Evolutionary conservation across 345 rosid genomes (phyloP), one percentile per base, ranked within the genome.

Genomic region (Barbarea vulgaris): DNA sequence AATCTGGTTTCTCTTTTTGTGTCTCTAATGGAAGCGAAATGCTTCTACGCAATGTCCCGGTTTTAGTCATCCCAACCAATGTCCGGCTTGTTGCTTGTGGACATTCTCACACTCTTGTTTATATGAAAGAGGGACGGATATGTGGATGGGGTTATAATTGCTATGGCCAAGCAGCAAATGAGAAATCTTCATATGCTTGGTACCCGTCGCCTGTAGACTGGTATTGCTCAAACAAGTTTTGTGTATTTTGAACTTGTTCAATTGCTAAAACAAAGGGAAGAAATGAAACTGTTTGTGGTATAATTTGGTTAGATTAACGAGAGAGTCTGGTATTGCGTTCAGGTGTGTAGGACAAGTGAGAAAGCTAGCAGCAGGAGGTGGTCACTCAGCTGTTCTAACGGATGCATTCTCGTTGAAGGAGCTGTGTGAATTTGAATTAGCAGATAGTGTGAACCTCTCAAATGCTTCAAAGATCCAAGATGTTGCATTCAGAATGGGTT

Each of bases 71-170:
- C 67, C 93, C 93, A 22, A 81, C 78, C 10, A 88, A 81, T 31
- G 93, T 93, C 60, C 81, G 77, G 82, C 97, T 83, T 69, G 91
- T 95, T 75, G 98, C 97, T 52, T 93, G 98, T 84, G 99, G 99
- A 62, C 96, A 92, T 81, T 90, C 87, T 54, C 98, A 90, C 81
- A 89, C 99, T 0, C 98, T 95, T 36, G 75, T 87, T 71, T 84
- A 77, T 72, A 71, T 83, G 84, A 86, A 56, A 73, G 99, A 95
- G 75, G 98, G 96, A 64, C 81, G 85, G 69, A 93, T 92, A 42
- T 86, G 87, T 41, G 99, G 98, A 61, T 95, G 99, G 99, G 98
- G 98, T 75, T 95, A 95, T 80, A 95, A 95, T 70, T 82, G 91
- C 77, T 93, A 95, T 71, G 99, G 99, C 24, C 98, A 95, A 86